These are phyloP conservation scores for Candida awuae DNA, from an alignment of 805 yeast genomes.

Conservation along the genomic window DNA sequence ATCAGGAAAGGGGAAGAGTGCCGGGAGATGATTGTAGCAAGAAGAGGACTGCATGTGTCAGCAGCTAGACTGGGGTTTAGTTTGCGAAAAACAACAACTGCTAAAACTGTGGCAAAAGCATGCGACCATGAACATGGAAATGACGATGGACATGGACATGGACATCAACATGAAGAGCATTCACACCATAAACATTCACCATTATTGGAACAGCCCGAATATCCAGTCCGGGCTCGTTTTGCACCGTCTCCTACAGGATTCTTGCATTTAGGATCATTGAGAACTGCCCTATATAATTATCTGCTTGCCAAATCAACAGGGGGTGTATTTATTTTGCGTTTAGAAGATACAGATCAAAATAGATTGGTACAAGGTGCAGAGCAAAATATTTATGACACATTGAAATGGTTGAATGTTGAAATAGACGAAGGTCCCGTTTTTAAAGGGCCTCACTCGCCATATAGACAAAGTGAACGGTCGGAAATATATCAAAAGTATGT, in stretches of 20 bases:
- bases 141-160: neutral
- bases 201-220: slow-evolving; percentile 26
- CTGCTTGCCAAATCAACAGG: slow-evolving; percentile 69
- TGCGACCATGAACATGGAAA: neutral
- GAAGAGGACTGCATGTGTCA: neutral
- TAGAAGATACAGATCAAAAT: slow-evolving; percentile 90
- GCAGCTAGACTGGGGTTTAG: neutral
- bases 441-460: slow-evolving; percentile 76
- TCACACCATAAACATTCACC: slow-evolving; percentile 10
- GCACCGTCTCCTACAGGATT: slow-evolving; percentile 98
- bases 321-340: slow-evolving; percentile 72
- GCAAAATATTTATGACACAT: slow-evolving; percentile 61
- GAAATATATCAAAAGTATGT: slow-evolving; percentile 58
- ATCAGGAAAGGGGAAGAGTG: too few species aligned
- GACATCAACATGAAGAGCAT: slow-evolving; percentile 4
- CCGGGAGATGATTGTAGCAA: slow-evolving; percentile 1
- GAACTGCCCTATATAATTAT: slow-evolving; percentile 91
- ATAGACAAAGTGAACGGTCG: slow-evolving; percentile 75
- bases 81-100: neutral
- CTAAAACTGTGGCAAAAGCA: neutral
- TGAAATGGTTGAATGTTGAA: slow-evolving; percentile 66
- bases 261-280: slow-evolving; percentile 84
- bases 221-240: slow-evolving; percentile 78
- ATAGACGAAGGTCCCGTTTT: slow-evolving; percentile 82
- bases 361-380: slow-evolving; percentile 80